Base-by-base conservation (phyloP, 108 stramenopile species). In the Skeletonema tropicum region DNA sequence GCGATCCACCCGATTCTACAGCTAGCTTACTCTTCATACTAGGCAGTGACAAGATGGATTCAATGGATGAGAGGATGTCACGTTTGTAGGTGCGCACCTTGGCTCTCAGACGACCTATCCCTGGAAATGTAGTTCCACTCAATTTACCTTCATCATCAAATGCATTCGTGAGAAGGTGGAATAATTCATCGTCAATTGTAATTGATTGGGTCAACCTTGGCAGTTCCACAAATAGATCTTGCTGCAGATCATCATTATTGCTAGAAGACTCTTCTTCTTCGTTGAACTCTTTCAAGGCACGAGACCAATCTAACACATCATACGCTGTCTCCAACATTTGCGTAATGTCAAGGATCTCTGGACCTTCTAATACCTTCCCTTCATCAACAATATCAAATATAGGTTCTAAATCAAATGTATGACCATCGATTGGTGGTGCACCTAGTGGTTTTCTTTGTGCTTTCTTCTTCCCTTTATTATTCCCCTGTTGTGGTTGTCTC, bases 1-100 rank as follows among this genome's bases (percentile, higher is more conserved):
- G 42, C 6, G 88, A 61, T 38, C 93, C 93, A 31, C 93, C 93
- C 41, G 85, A 85, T 71, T 94, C 90, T 42, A 89, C 32, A 3
- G 90, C 86, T n/a, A 94, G 67, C 52, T 94, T 94, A n/a, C 73
- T 52, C 68, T 81, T 70, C 32, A 90, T 82, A 23, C 87, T 88
- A 10, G 91, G 90, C 30, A 74, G 64, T 12, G 81, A 57, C 15
- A 92, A 55, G 5, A 94, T 63, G 13, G 68, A 78, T 26, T 94
- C 82, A 25, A 94, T 75, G 25, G 85, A 76, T 70, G 62, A 39
- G n/a, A 94, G 59, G 46, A 94, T 89, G 57, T 87, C 85, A 15
- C 74, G 71, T 80, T 85, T 84, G 14, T 89, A 52, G 12, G 87
- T 59, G 30, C 85, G 75, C 9, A 94, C 68, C 63, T 86, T 72